These are phyloP conservation scores for Catunica adiposa DNA, from an alignment of 2,329 filamentous ascomycete genomes.

Conservation along the genomic window DNA sequence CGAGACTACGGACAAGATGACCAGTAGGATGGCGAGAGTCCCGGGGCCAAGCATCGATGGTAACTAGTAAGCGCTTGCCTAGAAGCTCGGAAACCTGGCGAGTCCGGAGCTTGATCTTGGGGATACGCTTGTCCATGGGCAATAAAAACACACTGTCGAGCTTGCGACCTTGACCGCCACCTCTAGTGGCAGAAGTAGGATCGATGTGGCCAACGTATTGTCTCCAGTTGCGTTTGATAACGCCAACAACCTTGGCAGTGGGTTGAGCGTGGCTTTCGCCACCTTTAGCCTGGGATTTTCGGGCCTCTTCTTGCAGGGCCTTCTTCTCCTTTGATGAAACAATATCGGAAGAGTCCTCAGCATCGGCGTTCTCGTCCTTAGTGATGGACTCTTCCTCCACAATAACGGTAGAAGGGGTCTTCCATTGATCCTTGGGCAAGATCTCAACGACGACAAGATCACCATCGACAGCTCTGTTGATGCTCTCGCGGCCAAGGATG, in stretches of 20 bases:
- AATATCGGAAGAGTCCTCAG: constrained; percentile 47
- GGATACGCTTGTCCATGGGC: constrained; percentile 95
- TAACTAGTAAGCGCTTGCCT: constrained; percentile 80
- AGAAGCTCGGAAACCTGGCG: constrained; percentile 76
- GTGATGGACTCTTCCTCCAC: constrained; percentile 86
- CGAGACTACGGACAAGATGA: constrained; percentile 83
- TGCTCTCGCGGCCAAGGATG: constrained; percentile 82
- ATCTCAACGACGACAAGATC: constrained; percentile 89
- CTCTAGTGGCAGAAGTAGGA: constrained; percentile 60
- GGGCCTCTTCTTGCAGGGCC: constrained; percentile 82
- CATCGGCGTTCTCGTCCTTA: constrained; percentile 83
- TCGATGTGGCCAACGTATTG: constrained; percentile 97
- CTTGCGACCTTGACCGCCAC: constrained; percentile 54
- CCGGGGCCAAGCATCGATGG: constrained; percentile 88
- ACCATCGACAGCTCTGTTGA: constrained; percentile 82
- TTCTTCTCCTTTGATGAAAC: constrained; percentile 64
- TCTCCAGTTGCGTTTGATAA: constrained; percentile 92
- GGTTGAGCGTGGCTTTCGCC: constrained; percentile 69
- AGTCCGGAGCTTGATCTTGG: constrained; percentile 86
- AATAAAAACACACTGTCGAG: constrained; percentile 90
- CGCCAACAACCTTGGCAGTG: constrained; percentile 78
- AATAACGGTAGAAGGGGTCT: constrained; percentile 85
- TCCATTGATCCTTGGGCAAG: constrained; percentile 90
- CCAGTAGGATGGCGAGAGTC: constrained; percentile 85
- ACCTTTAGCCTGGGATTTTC: constrained; percentile 60